Evolutionary conservation across 305 asterid species (phyloP), one percentile per base, ranked within the genome.

Genomic region (Petunia hybrid): DNA sequence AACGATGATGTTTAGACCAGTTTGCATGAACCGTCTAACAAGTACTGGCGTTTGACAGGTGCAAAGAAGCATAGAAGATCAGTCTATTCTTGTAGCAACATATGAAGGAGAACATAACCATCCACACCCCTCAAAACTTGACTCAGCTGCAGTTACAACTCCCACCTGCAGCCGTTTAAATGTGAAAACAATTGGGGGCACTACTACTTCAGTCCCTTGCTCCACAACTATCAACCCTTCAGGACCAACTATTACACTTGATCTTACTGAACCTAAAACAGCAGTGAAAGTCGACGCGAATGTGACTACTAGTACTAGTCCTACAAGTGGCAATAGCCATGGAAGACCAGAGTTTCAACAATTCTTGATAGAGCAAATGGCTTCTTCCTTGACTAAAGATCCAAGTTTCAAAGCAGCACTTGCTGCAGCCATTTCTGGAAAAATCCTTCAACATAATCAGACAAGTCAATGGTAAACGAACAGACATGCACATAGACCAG

Each of bases 41-140:
- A 76, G 74, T 45, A 48, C 69, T 60, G 74, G 31, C 60, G 1
- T 42, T 70, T 56, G 16, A 61, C 88, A 95, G 99, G 99, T 95
- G 16, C 99, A 95, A 79, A 88, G 97, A 90, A 95, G 98, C 76
- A 78, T 91, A 51, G 97, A 95, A 71, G 98, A 95, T 83, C 97
- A 91, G 82, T 87, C 97, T 6, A 61, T 95, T 41, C 64, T 94
- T 5, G 95, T 95, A 0, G 98, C 99, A 82, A 95, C 97, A 2
- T 94, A 95, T 53, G 97, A 95, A 85, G 99, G 99, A 53, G 98
- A 95, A 81, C 99, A 95, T 88, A 92, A 91, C 87, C 99, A 95
- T 77, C 89, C 92, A 40, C 88, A 88, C 59, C 91, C 95, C 14
- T 75, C 93, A 12, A 92, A 91, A 85, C 64, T 53, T 64, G 97